Percentiles rank a stretch among this genome's conserved stretches.
These are phyloP conservation scores for Pleurotus cornucopiae DNA, from an alignment of 768 basidiomycete genomes.

Conservation along the genomic window DNA sequence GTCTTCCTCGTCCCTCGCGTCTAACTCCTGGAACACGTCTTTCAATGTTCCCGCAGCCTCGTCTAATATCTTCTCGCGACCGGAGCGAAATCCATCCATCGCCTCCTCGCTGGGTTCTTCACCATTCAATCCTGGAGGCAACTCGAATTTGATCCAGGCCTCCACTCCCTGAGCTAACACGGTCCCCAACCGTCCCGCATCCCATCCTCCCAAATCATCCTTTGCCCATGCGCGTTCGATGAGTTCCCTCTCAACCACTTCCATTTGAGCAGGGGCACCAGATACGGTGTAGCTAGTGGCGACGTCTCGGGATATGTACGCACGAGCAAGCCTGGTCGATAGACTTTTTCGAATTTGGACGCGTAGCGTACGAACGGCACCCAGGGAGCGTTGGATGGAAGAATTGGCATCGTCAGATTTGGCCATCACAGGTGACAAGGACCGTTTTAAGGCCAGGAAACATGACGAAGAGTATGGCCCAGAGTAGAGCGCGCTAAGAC, in stretches of 20 bases:
- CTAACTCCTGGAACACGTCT: slow-evolving; percentile 71
- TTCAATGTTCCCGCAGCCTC: slow-evolving; percentile 68
- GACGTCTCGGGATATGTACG: slow-evolving; percentile 55
- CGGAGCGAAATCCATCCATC: slow-evolving; percentile 11
- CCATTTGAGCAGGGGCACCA: slow-evolving; percentile 56
- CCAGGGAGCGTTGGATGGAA: slow-evolving; percentile 44
- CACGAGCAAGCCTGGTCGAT: slow-evolving; percentile 57
- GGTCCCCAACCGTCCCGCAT: slow-evolving; percentile 53
- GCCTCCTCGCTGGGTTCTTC: slow-evolving; percentile 19
- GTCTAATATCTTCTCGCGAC: slow-evolving; percentile 56
- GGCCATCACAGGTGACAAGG: slow-evolving; percentile 47
- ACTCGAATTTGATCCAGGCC: slow-evolving; percentile 50
- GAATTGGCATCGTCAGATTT: slow-evolving; percentile 19
- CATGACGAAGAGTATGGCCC: slow-evolving; percentile 66
- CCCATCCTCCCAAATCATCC: slow-evolving; percentile 65
- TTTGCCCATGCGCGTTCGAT: slow-evolving; percentile 75
- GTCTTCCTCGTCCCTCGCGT: slow-evolving; percentile 56
- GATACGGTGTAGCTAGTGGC: slow-evolving; percentile 52
- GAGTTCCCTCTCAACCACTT: slow-evolving; percentile 50
- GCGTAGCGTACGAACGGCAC: slow-evolving; percentile 60
- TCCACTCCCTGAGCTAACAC: slow-evolving; percentile 50
- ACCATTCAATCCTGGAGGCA: slow-evolving; percentile 7
- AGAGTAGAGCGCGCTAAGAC: slow-evolving; percentile 50
- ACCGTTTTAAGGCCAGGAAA: slow-evolving; percentile 55
- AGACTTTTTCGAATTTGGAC: slow-evolving; percentile 61